phyloP scores from a whole-genome alignment of 805 yeast species.

The Candida ipomoeae region DNA sequence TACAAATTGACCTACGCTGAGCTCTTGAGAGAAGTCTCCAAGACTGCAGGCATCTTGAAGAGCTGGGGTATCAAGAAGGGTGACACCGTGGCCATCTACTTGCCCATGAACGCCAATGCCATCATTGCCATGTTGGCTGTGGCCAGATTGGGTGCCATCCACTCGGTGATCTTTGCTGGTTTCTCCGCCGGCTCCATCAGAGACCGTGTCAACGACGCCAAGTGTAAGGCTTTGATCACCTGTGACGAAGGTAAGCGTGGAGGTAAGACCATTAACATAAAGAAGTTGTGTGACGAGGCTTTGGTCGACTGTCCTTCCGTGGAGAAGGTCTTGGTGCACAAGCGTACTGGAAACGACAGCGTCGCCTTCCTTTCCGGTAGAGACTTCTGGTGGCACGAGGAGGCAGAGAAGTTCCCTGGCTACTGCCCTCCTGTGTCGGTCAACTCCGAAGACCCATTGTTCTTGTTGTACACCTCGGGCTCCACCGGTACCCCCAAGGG shows the following conservation, averaged over 20 bases:
- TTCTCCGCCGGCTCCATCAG: slow-evolving; percentile 68
- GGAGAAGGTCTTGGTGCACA: slow-evolving; percentile 63
- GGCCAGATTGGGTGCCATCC: slow-evolving; percentile 77
- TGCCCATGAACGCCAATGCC: slow-evolving; percentile 86
- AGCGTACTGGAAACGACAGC: slow-evolving; percentile 63
- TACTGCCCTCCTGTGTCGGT: slow-evolving; percentile 74
- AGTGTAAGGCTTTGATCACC: slow-evolving; percentile 68
- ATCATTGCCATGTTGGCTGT: slow-evolving; percentile 72
- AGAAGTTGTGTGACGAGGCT: slow-evolving; percentile 81
- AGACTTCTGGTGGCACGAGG: slow-evolving; percentile 78
- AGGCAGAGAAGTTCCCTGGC: slow-evolving; percentile 58
- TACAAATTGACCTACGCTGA: slow-evolving; percentile 64
- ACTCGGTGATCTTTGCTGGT: slow-evolving; percentile 84
- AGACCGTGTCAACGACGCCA: slow-evolving; percentile 70
- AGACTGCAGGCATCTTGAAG: slow-evolving; percentile 65
- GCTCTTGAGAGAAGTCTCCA: slow-evolving; percentile 64
- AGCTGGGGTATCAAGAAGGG: slow-evolving; percentile 71
- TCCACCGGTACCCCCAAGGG: slow-evolving; percentile 90
- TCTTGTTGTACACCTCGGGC: slow-evolving; percentile 79
- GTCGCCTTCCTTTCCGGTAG: slow-evolving; percentile 50
- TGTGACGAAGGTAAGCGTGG: slow-evolving; percentile 83
- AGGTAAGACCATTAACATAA: slow-evolving; percentile 74
- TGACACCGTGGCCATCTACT: slow-evolving; percentile 79
- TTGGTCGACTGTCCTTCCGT: slow-evolving; percentile 62
- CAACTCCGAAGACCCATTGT: slow-evolving; percentile 75